Base-by-base conservation (phyloP, 2,329 filamentous ascomycete species). In the Phaeosphaeriaceae sp. region DNA sequence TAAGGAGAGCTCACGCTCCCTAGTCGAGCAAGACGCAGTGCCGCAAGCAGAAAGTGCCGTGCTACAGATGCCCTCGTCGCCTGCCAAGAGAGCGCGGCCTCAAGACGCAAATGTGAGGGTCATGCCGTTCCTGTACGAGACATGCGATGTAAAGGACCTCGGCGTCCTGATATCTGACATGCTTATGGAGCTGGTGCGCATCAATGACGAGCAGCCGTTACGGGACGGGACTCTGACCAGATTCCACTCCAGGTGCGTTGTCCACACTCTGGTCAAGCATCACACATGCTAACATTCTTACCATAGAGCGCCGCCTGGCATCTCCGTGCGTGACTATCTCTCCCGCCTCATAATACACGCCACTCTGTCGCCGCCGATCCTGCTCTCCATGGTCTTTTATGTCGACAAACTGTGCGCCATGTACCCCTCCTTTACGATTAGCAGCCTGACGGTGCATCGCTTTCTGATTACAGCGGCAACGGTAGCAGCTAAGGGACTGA, bases 361-460 rank as follows among this genome's bases (percentile, higher is more conserved):
- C 24, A 97, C 94, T 0, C 84, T 99, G 2, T 93, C 92, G 7
- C 93, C 95, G 13, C 94, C 95, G 0, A 90, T 99, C 51, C 84
- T 99, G n/a, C 86, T 99, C 36, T 95, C 93, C 68, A 98, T 99
- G 92, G 95, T 99, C 56, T 99, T 96, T 75, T 99, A 98, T 73
- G 98, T 99, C 71, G 95, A 99, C 79, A 89, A 93, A 31, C 85
- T 99, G 21, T 99, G 94, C 78, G 89, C 91, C 11, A 83, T 96
- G 58, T 99, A 97, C 75, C 91, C 92, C 2, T 91, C 94, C 48
- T 99, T 99, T 77, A 97, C 93, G 25, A 96, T 99, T 68, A 97
- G 93, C 75, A 97, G 92, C 48, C 84, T 99, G 20, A 99, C 95
- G 0, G 94, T 99, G 2, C 95, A 99, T 80, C 93, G 95, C 9